These are phyloP conservation scores for Hypoxylon rubiginosum DNA, from an alignment of 2,329 filamentous ascomycete species.

Conservation along the genomic window DNA sequence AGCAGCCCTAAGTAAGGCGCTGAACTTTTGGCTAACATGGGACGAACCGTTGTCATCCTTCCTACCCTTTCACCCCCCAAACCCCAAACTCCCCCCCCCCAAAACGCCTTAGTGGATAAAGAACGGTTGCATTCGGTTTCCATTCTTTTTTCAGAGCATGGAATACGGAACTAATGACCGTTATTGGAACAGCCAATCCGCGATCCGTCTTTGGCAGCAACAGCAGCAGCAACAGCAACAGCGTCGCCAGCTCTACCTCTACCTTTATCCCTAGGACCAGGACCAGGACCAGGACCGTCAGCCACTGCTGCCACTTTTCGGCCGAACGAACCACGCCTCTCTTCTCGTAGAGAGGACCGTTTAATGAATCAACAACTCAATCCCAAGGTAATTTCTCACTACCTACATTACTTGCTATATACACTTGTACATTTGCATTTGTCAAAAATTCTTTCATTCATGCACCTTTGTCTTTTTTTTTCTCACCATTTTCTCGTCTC, in stretches of 20 bases:
- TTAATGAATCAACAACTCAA: slow-evolving; percentile 62
- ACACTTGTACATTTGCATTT: slow-evolving; percentile 32
- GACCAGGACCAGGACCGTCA: slow-evolving; percentile 33
- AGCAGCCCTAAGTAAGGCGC: slow-evolving; percentile 28
- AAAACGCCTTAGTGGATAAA: slow-evolving; percentile 37
- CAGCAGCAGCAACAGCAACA: too few species aligned
- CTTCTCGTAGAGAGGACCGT: slow-evolving; percentile 54
- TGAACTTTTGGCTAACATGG: slow-evolving; percentile 15
- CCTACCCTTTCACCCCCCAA: not conserved
- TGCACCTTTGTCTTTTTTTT: slow-evolving; percentile 34
- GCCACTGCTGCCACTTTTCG: slow-evolving; percentile 46
- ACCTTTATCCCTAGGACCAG: not conserved
- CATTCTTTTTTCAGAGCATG: slow-evolving; percentile 18
- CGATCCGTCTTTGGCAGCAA: too few species aligned
- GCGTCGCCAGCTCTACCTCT: slow-evolving; percentile 31
- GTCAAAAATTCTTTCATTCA: slow-evolving; percentile 26
- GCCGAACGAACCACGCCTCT: slow-evolving; percentile 54
- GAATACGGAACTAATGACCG: slow-evolving; percentile 45
- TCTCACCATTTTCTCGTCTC: slow-evolving; percentile 10
- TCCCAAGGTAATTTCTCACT: slow-evolving; percentile 58
- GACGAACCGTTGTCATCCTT: slow-evolving; percentile 4
- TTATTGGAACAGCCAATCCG: slow-evolving; percentile 40
- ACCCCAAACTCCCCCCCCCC: not conserved
- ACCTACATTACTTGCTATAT: slow-evolving; percentile 20
- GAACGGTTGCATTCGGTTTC: slow-evolving; percentile 28